Evolutionary conservation across 2,329 filamentous ascomycete species (phyloP), one percentile per base, ranked within the genome.

Genomic region (Fusarium keratoplasticum): DNA sequence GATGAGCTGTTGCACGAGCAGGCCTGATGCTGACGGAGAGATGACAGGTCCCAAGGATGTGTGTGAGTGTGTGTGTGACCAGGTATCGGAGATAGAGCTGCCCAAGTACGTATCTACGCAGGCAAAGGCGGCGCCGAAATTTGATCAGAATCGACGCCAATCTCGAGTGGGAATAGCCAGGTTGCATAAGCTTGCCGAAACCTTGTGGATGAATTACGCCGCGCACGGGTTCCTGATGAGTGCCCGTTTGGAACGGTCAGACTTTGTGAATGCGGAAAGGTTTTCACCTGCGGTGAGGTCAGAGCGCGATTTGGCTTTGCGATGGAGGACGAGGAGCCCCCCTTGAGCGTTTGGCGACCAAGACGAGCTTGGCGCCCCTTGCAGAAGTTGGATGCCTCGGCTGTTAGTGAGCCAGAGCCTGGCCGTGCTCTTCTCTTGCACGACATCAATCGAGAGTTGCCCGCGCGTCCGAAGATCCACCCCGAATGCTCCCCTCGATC

Each of bases 1-100:
- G 88, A 90, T 61, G 95, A 97, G 81, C 82, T 97, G 73, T 74
- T 64, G 67, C 72, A 59, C 70, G 78, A 71, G 55, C 66, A 66
- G 54, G 50, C 50, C 29, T 72, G 66, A 69, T 40, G 61, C 44
- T 38, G 35, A 36, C 18, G 54, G 29, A 54, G 13, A 35, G 42
- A 36, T 42, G 42, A 66, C 50, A 54, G 29, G 50, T 20, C 29
- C 27, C 50, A 25, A 35, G 22, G 61, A 20, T 31, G 47, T 52
- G 27, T 52, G 47, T 52, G 40, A 4, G 20, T 25, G 42, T 36
- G 35, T 18, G 20, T 47, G 42, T 47, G 42, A 55, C 33, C 25
- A 27, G 25, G 33, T 22, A 44, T 42, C 27, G 20, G 54, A 59
- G 29, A 47, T 50, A 60, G 44, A 40, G 58, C 27, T 44, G 47